Conservation (phyloP, 2,329 filamentous ascomycete genomes). For the Emergomyces orientalis region DNA sequence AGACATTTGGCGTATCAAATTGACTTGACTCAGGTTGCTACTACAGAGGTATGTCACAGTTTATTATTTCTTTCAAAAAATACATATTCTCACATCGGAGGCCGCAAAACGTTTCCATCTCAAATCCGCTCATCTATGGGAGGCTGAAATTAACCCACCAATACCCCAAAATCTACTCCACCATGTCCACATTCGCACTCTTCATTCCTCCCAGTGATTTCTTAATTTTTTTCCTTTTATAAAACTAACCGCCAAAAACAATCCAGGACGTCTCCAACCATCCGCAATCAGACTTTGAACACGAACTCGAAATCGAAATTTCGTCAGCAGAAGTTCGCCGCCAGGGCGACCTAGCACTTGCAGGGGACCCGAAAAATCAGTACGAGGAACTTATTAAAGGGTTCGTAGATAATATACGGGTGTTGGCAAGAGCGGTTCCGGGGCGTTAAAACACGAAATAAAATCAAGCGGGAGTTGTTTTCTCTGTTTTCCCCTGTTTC, state of each 20-base stretch:
- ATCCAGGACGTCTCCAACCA: conserved; percentile 2
- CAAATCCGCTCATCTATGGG: not conserved
- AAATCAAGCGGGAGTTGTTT: not conserved
- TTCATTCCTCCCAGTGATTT: not conserved
- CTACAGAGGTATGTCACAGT: conserved; percentile 33
- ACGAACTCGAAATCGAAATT: conserved; percentile 43
- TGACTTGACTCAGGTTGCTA: conserved; percentile 83
- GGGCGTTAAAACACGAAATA: not conserved
- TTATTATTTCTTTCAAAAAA: not conserved
- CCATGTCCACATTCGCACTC: not conserved
- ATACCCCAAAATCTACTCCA: not conserved
- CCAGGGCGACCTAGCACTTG: conserved; percentile 35
- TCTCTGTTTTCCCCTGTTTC: not conserved
- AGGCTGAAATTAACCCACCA: not conserved
- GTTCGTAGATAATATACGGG: conserved; percentile 42
- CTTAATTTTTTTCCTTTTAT: not conserved
- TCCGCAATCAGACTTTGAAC: conserved; percentile 18
- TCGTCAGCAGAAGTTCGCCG: conserved; percentile 38
- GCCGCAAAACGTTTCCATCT: not conserved
- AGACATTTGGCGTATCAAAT: conserved; percentile 79
- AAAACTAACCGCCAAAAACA: not conserved
- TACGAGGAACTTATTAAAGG: conserved; percentile 41
- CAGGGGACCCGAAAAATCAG: conserved; percentile 31
- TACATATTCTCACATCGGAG: not conserved
- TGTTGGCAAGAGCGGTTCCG: conserved; percentile 36